Evolutionary conservation across 257 asterid species (phyloP), one percentile per base, ranked within the genome.

Genomic region (Nicotiana attenuata): DNA sequence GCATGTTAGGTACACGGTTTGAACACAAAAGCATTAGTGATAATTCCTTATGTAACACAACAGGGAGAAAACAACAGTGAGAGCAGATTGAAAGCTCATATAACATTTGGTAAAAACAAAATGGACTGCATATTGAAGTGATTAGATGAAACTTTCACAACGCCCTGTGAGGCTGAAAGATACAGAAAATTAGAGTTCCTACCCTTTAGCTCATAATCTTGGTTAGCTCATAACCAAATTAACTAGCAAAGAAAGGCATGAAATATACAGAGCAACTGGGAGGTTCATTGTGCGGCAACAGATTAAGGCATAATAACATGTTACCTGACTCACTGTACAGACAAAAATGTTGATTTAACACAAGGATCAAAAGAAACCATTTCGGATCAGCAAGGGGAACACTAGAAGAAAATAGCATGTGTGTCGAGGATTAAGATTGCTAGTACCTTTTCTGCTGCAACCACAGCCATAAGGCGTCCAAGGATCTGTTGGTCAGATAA

Each of bases 401-500:
- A 71, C 20, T 13, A 45, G 13, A 41, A 71, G 28, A 45, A 47
- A 22, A 22, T 22, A 71, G 78, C 60, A 7, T 71, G 20, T 1
- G 13, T 20, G 35, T 3, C 78, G 5, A 57, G 68, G 76, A 52
- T 64, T 16, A 38, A 77, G 69, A 65, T n/a, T 3, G 17, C 59
- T n/a, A 20, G 75, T 80, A 96, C 98, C 92, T 94, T 92, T 89
- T 96, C 99, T 19, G 98, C 97, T 56, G 92, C 94, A 85, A 26
- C 28, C 28, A 26, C 28, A 26, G 28, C 28, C 28, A 26, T 26
- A 26, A 26, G 1, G 28, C 28, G 98, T 17, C 97, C 91, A 80
- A 96, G 99, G 87, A 96, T 96, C 92, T 94, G 98, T 87, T 92
- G 94, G 82, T 96, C 98, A 78, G 97, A 92, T 85, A 96, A 85